phyloP scores from a whole-genome alignment of 352 stramenopile genomes.

The Pythium plurisporium region DNA sequence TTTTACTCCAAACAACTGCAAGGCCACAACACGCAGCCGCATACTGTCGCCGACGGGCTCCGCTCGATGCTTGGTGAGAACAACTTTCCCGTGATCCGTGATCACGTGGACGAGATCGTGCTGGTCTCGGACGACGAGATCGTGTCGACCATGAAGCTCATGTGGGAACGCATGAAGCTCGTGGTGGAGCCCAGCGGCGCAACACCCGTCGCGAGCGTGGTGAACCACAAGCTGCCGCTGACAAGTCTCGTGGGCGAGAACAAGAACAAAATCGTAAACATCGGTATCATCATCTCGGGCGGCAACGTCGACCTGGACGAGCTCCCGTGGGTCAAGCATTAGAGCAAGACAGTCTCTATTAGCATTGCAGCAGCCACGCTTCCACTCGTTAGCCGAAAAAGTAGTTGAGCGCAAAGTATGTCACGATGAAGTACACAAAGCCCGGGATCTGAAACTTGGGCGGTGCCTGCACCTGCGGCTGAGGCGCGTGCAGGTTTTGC shows the following conservation, averaged over 20 bases:
- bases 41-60: slow-evolving; percentile 69
- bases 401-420: slow-evolving; percentile 73
- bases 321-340: slow-evolving; percentile 42
- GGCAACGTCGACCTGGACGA: slow-evolving; percentile 64
- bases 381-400: slow-evolving; percentile 47
- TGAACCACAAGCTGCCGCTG: slow-evolving; percentile 1
- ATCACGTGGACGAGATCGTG: slow-evolving; percentile 83
- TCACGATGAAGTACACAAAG: slow-evolving; percentile 64
- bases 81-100: slow-evolving; percentile 85
- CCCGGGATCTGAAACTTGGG: slow-evolving; percentile 45
- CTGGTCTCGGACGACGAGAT: slow-evolving; percentile 87
- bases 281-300: slow-evolving; percentile 62
- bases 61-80: slow-evolving; percentile 72
- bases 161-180: slow-evolving; percentile 91
- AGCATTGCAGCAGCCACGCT: neutral
- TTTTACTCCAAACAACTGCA: slow-evolving; percentile 37
- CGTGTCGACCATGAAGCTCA: slow-evolving; percentile 67
- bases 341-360: too few relatives aligned
- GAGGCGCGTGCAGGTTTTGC: slow-evolving; percentile 36
- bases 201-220: neutral
- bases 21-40: slow-evolving; percentile 37
- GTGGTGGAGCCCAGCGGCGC: slow-evolving; percentile 71
- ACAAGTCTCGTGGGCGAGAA: neutral
- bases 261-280: slow-evolving; percentile 26
- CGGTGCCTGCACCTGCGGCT: slow-evolving; percentile 46